Evolutionary conservation across 2,329 filamentous ascomycete genomes (phyloP).

Genomic region (Sclerotinia glacialis): DNA sequence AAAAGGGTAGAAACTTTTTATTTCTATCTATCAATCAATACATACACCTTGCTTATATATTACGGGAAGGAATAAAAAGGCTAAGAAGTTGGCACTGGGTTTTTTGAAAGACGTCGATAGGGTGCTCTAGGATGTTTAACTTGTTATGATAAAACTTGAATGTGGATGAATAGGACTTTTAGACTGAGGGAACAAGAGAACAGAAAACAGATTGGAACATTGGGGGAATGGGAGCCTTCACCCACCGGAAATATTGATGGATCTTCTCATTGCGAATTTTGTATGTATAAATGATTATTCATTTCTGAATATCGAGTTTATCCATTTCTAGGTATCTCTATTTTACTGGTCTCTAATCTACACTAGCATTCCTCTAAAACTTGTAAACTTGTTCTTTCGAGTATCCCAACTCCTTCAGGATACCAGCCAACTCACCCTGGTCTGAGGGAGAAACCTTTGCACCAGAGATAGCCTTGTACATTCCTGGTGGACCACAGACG

Average conservation of each 20-base stretch:
- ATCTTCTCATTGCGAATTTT: neutral
- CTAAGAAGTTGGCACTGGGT: no score
- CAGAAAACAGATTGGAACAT: neutral
- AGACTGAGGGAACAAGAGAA: neutral
- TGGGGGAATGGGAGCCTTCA: neutral
- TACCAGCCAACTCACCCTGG: slow-evolving; percentile 80
- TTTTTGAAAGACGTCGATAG: neutral
- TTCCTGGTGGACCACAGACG: slow-evolving; percentile 84
- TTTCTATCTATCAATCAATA: no score
- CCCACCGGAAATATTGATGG: neutral
- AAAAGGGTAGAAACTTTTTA: no score
- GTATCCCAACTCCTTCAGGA: slow-evolving; percentile 82
- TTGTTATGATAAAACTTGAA: no score
- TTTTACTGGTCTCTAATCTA: slow-evolving; percentile 11
- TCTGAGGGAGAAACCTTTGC: slow-evolving; percentile 88
- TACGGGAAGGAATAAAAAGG: no score
- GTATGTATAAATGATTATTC: neutral
- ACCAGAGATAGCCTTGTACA: slow-evolving; percentile 93
- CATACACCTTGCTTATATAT: no score
- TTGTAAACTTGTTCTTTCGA: slow-evolving; percentile 92
- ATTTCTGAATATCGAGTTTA: neutral
- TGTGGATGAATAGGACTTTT: neutral
- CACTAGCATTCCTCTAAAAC: slow-evolving; percentile 56
- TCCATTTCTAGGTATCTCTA: slow-evolving; percentile 17
- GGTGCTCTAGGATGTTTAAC: neutral